Percentiles rank a stretch among this genome's conserved stretches.
These are phyloP conservation scores for Sporormia fimetaria DNA, from an alignment of 495 filamentous ascomycete species.

Conservation along the genomic window DNA sequence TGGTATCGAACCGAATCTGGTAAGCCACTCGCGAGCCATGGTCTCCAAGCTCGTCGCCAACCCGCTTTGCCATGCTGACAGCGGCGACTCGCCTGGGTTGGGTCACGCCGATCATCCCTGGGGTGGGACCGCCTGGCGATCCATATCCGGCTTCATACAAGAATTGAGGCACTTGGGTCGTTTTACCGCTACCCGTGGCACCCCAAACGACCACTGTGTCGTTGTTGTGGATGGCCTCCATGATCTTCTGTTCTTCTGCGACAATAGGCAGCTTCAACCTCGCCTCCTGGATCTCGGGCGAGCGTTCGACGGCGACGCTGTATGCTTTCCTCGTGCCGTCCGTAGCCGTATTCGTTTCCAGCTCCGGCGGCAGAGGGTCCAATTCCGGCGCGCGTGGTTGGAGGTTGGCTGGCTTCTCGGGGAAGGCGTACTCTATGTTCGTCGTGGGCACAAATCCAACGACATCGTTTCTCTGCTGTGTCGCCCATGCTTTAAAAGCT, in stretches of 20 bases:
- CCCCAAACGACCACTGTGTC: conserved; percentile 85
- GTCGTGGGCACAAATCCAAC: conserved; percentile 47
- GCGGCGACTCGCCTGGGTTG: conserved; percentile 89
- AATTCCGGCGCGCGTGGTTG: conserved; percentile 50
- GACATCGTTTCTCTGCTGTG: conserved; percentile 69
- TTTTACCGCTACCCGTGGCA: conserved; percentile 92
- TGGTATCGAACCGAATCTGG: conserved; percentile 85
- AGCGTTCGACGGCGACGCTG: conserved; percentile 59
- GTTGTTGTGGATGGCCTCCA: conserved; percentile 93
- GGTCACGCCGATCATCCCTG: conserved; percentile 89
- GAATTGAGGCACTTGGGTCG: conserved; percentile 93
- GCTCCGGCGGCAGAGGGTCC: conserved; percentile 65
- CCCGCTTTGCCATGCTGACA: conserved; percentile 89
- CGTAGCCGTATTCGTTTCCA: conserved; percentile 45
- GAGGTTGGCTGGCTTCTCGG: conserved; percentile 39
- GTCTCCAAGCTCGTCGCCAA: conserved; percentile 67
- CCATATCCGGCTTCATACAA: conserved; percentile 91
- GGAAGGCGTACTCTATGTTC: conserved; percentile 19
- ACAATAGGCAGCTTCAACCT: conserved; percentile 81
- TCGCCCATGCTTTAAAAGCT: conserved; percentile 94
- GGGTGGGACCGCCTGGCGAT: conserved; percentile 57
- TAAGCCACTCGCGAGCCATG: conserved; percentile 62
- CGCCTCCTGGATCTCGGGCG: conserved; percentile 59
- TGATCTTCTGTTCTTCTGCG: conserved; percentile 91
- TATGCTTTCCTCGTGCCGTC: conserved; percentile 60